Conservation (phyloP, 768 basidiomycete species). For the Porphyrellus cyaneotinctus region DNA sequence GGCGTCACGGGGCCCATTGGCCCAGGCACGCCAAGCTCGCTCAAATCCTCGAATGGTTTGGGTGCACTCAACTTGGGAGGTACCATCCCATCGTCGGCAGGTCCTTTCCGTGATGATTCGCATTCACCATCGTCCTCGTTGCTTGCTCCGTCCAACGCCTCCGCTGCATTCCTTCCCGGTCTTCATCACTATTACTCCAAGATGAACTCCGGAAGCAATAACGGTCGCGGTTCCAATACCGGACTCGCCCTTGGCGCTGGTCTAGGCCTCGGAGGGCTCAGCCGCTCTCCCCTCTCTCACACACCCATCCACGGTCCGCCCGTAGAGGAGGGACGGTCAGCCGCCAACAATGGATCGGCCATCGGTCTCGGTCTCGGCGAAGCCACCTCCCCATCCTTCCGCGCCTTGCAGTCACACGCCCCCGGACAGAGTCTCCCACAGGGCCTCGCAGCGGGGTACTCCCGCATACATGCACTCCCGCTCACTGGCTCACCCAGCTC, state of each 20-base stretch:
- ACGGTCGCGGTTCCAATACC: slow-evolving; percentile 25
- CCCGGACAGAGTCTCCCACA: slow-evolving; percentile 91
- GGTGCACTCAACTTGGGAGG: slow-evolving; percentile 21
- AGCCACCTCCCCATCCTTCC: slow-evolving; percentile 60
- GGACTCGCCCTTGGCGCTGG: slow-evolving; percentile 22
- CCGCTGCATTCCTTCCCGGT: slow-evolving; percentile 76
- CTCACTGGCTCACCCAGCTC: slow-evolving; percentile 37
- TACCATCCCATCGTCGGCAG: slow-evolving; percentile 8
- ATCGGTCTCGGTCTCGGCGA: slow-evolving; percentile 25
- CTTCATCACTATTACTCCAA: slow-evolving; percentile 65
- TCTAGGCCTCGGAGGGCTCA: slow-evolving; percentile 24
- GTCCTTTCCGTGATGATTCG: slow-evolving; percentile 33
- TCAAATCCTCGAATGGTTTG: slow-evolving; percentile 43
- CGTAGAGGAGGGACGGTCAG: slow-evolving; percentile 24
- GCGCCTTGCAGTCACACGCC: slow-evolving; percentile 83
- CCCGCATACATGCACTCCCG: slow-evolving; percentile 75
- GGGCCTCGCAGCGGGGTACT: slow-evolving; percentile 87
- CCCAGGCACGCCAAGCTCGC: slow-evolving; percentile 49
- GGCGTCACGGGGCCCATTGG: slow-evolving; percentile 26
- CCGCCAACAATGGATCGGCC: slow-evolving; percentile 7
- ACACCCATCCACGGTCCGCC: slow-evolving; percentile 25
- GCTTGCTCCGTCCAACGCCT: slow-evolving; percentile 71
- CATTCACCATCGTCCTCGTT: slow-evolving; percentile 31
- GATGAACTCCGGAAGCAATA: slow-evolving; percentile 33
- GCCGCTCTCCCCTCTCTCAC: slow-evolving; percentile 29